These are phyloP conservation scores for Ogataea paraovalis DNA, from an alignment of 805 yeast species.

Conservation along the genomic window DNA sequence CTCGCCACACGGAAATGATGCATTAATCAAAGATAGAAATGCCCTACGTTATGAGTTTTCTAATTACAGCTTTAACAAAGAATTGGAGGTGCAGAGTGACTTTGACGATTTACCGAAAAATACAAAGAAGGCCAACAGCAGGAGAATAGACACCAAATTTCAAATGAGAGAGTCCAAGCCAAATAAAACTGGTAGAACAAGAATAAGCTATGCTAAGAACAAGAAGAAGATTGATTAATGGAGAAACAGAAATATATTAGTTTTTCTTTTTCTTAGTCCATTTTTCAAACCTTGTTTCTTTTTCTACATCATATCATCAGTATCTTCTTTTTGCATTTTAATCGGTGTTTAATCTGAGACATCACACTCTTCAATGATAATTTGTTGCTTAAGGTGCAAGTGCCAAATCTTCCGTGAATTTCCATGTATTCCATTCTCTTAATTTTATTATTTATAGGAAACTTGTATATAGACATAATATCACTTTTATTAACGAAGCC, in stretches of 20 bases:
- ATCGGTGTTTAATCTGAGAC: not conserved
- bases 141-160: conserved; percentile 8
- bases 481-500: not conserved
- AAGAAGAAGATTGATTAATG: not conserved
- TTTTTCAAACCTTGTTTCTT: too few relatives aligned
- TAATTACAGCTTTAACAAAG: conserved; percentile 23
- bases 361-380: not conserved
- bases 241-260: too few relatives aligned
- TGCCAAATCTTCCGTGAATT: too few relatives aligned
- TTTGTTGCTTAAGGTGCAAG: too few relatives aligned
- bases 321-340: not conserved
- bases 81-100: conserved; percentile 17
- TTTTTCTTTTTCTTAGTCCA: too few relatives aligned
- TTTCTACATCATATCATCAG: not conserved
- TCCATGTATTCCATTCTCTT: too few relatives aligned
- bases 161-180: conserved; percentile 11
- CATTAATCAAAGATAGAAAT: conserved; percentile 15
- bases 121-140: conserved; percentile 4
- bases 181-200: conserved; percentile 15
- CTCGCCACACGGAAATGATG: conserved; percentile 1
- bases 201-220: conserved; percentile 15
- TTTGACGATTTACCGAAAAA: conserved; percentile 5
- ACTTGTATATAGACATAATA: not conserved
- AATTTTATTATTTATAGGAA: not conserved
- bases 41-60: conserved; percentile 20